Base-by-base conservation (phyloP, 2,329 filamentous ascomycete genomes). In the Sarocladium brachiariae region DNA sequence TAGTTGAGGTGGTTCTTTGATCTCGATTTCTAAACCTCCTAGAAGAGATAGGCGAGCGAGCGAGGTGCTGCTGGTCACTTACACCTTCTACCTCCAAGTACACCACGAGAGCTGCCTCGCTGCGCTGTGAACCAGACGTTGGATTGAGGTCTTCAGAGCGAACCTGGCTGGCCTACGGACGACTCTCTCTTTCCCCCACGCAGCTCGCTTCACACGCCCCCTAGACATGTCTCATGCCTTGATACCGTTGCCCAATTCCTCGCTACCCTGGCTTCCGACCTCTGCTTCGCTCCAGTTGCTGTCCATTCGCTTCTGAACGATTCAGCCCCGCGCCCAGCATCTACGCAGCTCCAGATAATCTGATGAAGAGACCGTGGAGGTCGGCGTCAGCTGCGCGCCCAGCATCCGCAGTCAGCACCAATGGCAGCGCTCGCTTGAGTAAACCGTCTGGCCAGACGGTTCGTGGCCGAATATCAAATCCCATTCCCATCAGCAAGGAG, bases 401-500 rank as follows among this genome's bases (percentile, higher is more conserved):
- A 25, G 16, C 13, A 14, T 49, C 46, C 16, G 46, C 6, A 49
- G 21, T 37, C 19, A 37, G 30, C 19, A 49, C 6, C 30, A 49
- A 49, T 37, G 46, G 46, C 13, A 31, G 46, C 31, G 18, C 19
- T 16, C 46, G 46, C 10, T 25, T 49, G 19, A 49, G 33, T 27
- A 49, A 49, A 37, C 46, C 46, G 11, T 24, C 31, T 18, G 30
- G 16, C 4, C 46, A 35, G 33, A 35, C 46, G 6, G 46, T 83
- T 54, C 75, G 80, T 34, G 80, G 79, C 54, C 77, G 74, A 56
- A 83, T 84, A 54, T 83, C 80, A 25, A 73, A 71, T 6, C 81
- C 81, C 13, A 83, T 84, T 45, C 79, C 79, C 2, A 75, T 84
- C 19, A 62, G 68, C 16, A 56, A 69, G 35, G 76, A 47, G 9